Percentiles rank a stretch among this genome's conserved stretches.
Evolutionary conservation across 306 rosid genomes (phyloP).

Genomic region (Lupinus albus): DNA sequence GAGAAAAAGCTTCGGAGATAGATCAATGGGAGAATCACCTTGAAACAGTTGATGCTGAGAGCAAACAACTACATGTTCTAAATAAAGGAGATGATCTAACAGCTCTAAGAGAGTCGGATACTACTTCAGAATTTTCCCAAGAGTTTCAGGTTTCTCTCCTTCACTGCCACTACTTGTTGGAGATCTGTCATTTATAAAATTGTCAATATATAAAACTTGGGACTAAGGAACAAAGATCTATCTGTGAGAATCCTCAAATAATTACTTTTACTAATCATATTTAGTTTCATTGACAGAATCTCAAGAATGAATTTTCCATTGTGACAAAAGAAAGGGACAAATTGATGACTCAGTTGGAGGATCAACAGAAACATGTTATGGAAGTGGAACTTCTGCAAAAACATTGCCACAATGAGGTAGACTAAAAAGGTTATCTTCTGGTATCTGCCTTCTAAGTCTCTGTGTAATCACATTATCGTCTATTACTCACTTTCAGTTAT

Average conservation of each 20-base stretch:
- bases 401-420: slow-evolving; percentile 55
- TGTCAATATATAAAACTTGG: slow-evolving; percentile 28
- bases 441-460: slow-evolving; percentile 2
- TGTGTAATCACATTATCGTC: slow-evolving; percentile 7
- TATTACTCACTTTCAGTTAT: slow-evolving; percentile 50
- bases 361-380: slow-evolving; percentile 49
- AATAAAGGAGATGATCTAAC: slow-evolving; percentile 45
- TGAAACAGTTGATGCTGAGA: slow-evolving; percentile 34
- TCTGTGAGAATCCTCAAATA: slow-evolving; percentile 14
- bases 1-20: slow-evolving; percentile 41
- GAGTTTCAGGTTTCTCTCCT: slow-evolving; percentile 52
- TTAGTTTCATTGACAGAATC: slow-evolving; percentile 48
- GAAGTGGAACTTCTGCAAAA: slow-evolving; percentile 53
- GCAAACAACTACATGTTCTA: slow-evolving; percentile 42
- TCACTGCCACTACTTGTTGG: slow-evolving; percentile 27
- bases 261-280: slow-evolving; percentile 39
- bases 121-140: slow-evolving; percentile 37
- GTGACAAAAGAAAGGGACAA: slow-evolving; percentile 64
- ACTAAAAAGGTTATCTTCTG: slow-evolving; percentile 40
- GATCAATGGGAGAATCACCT: slow-evolving; percentile 40
- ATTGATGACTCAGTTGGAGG: slow-evolving; percentile 52
- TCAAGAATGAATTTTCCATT: slow-evolving; percentile 48
- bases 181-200: slow-evolving; percentile 7
- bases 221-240: neutral
- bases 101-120: slow-evolving; percentile 38